phyloP scores from a whole-genome alignment of 2,329 filamentous ascomycete species.

The Talaromyces sp. region DNA sequence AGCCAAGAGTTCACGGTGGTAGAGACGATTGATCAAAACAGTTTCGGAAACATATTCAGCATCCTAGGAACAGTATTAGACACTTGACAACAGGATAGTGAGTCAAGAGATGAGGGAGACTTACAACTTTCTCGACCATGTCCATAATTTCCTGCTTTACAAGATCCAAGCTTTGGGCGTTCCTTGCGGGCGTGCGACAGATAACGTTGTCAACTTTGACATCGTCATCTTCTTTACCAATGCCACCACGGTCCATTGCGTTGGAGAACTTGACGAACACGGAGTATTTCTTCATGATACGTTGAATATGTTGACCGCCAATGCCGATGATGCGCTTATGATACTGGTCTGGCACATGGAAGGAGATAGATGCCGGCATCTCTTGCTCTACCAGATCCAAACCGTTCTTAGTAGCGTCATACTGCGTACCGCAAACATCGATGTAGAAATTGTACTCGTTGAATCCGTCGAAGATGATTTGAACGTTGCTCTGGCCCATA shows the following conservation, averaged over 20 bases:
- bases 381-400: constrained; percentile 93
- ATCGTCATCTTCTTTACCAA: constrained; percentile 94
- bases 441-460: constrained; percentile 99
- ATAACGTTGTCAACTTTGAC: constrained; percentile 99
- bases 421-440: constrained; percentile 86
- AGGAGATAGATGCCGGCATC: constrained; percentile 98
- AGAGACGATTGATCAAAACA: constrained; percentile 88
- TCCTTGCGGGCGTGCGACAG: constrained; percentile 92
- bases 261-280: constrained; percentile 99
- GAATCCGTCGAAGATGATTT: constrained; percentile 98
- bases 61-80: constrained; percentile 52
- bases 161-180: constrained; percentile 91
- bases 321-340: constrained; percentile 99
- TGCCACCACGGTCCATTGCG: constrained; percentile 92
- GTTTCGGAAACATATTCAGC: constrained; percentile 95
- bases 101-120: constrained; percentile 28
- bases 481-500: constrained; percentile 98
- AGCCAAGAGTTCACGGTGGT: constrained; percentile 87
- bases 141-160: constrained; percentile 99
- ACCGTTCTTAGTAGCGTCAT: constrained; percentile 91
- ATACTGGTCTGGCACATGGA: constrained; percentile 98
- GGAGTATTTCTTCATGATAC: constrained; percentile 99
- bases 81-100: constrained; percentile 5
- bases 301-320: constrained; percentile 95
- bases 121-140: constrained; percentile 91